phyloP scores from a whole-genome alignment of 2,329 filamentous ascomycete species.

The Aquanectria penicillioides region DNA sequence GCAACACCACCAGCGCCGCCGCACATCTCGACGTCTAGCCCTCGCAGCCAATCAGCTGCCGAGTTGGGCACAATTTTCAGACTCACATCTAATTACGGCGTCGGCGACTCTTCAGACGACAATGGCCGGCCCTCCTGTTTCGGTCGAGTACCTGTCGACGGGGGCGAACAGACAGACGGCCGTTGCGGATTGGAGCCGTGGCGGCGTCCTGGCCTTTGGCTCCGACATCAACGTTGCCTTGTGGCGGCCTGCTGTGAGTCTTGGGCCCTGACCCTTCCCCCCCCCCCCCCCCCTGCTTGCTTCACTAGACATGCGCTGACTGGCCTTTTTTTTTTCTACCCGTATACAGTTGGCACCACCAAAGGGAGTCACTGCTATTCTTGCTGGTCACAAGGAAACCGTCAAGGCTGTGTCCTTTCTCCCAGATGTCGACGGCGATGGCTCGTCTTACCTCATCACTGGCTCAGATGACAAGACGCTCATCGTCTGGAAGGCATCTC shows the following conservation, averaged over 20 bases:
- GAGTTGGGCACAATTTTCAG: conserved; percentile 47
- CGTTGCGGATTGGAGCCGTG: conserved; percentile 86
- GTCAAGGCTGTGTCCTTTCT: conserved; percentile 89
- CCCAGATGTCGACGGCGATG: conserved; percentile 56
- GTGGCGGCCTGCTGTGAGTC: conserved; percentile 81
- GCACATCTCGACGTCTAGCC: conserved; percentile 31
- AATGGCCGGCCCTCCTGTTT: conserved; percentile 46
- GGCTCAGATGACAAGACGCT: conserved; percentile 85
- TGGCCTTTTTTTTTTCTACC: background rate
- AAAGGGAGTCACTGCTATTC: conserved; percentile 71
- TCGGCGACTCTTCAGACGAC: conserved; percentile 25
- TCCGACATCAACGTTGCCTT: conserved; percentile 89
- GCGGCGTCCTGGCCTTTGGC: conserved; percentile 85
- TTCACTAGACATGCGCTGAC: background rate
- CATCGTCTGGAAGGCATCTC: conserved; percentile 71
- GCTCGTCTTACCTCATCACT: conserved; percentile 72
- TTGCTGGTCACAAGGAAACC: conserved; percentile 80
- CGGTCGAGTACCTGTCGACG: conserved; percentile 70
- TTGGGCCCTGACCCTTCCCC: no score
- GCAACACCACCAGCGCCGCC: no score
- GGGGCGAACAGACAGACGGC: conserved; percentile 92
- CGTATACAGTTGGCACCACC: conserved; percentile 47
- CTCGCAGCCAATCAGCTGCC: conserved; percentile 49
- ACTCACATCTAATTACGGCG: conserved; percentile 40
- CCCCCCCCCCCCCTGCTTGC: background rate